Evolutionary conservation across 2,329 filamentous ascomycete genomes (phyloP).

Genomic region (Metarhizium sp.): DNA sequence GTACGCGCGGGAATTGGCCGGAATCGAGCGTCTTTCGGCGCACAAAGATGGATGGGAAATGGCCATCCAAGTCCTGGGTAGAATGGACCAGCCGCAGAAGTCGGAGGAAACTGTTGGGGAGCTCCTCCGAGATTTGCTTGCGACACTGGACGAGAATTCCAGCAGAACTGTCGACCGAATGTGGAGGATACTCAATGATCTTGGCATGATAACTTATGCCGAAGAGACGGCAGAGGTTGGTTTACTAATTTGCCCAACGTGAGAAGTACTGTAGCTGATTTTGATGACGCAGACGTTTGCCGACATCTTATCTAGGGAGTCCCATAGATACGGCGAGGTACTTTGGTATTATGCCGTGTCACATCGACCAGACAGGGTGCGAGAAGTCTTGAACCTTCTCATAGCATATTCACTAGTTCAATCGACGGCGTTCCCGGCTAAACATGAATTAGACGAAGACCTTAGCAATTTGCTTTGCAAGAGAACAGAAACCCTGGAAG

Average conservation of each 20-base stretch:
- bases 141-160: slow-evolving; percentile 53
- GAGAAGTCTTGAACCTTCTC: slow-evolving; percentile 75
- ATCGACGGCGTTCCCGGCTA: slow-evolving; percentile 68
- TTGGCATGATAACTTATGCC: slow-evolving; percentile 71
- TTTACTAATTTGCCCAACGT: slow-evolving; percentile 5
- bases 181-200: slow-evolving; percentile 64
- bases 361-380: slow-evolving; percentile 68
- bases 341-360: slow-evolving; percentile 87
- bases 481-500: slow-evolving; percentile 61
- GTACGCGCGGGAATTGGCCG: slow-evolving; percentile 63
- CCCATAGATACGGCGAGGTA: slow-evolving; percentile 74
- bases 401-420: slow-evolving; percentile 82
- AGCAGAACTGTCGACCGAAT: slow-evolving; percentile 70
- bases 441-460: slow-evolving; percentile 61
- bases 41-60: slow-evolving; percentile 77
- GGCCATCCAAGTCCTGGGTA: slow-evolving; percentile 71
- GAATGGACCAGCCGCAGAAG: slow-evolving; percentile 63
- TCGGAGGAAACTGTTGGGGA: slow-evolving; percentile 67
- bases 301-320: slow-evolving; percentile 61
- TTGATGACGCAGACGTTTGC: slow-evolving; percentile 61
- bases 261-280: slow-evolving; percentile 14
- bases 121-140: slow-evolving; percentile 59
- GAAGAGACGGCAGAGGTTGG: slow-evolving; percentile 74
- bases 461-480: slow-evolving; percentile 61
- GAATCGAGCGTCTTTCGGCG: slow-evolving; percentile 38